A percentile compares a stretch with the other conserved stretches of the same genome.
Evolutionary conservation across 371 early-diverging fungal species (phyloP).

Genomic region (Conidiobolus incongruus): DNA sequence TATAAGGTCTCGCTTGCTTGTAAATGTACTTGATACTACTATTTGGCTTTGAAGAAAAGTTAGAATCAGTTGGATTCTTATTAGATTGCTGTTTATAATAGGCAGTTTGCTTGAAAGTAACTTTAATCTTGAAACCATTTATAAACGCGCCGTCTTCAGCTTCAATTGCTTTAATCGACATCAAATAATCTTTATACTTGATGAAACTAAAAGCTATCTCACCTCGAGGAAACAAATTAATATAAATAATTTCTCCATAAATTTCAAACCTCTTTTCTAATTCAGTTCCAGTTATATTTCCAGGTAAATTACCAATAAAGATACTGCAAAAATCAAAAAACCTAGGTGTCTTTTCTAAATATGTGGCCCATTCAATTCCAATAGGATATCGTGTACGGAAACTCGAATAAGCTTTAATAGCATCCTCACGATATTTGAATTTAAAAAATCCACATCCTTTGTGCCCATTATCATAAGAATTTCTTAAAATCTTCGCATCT

Average conservation of each 20-base stretch:
- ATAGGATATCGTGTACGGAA: conserved; percentile 15
- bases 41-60: too few relatives aligned
- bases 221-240: not conserved
- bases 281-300: conserved; percentile 16
- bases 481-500: conserved; percentile 30
- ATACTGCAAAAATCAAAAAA: conserved; percentile 26
- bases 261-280: conserved; percentile 21
- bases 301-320: conserved; percentile 50
- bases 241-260: conserved; percentile 25
- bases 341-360: conserved; percentile 12
- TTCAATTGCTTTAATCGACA: conserved; percentile 27
- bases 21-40: too few relatives aligned
- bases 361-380: conserved; percentile 48
- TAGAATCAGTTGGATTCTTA: too few relatives aligned
- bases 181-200: conserved; percentile 19
- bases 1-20: too few relatives aligned
- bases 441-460: conserved; percentile 44
- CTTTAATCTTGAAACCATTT: too few relatives aligned
- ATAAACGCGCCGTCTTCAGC: conserved; percentile 16
- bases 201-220: conserved; percentile 36
- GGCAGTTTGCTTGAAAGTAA: too few relatives aligned
- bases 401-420: conserved; percentile 41
- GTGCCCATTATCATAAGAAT: conserved; percentile 12
- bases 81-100: too few relatives aligned
- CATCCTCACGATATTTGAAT: conserved; percentile 56